Conservation (phyloP, 495 filamentous ascomycete species). For the Xylaria sp. region DNA sequence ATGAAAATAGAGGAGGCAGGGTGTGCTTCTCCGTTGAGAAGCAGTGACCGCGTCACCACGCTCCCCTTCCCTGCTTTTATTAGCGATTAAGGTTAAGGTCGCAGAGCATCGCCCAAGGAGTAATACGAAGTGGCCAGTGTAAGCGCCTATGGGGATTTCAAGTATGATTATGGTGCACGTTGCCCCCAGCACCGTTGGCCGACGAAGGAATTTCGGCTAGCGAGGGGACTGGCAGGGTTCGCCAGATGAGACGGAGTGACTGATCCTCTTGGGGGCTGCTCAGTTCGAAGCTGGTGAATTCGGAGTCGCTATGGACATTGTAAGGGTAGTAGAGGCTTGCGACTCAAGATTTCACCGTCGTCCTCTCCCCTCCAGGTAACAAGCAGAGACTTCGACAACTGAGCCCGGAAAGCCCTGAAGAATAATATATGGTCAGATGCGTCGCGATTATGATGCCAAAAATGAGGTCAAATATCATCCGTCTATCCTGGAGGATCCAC, state of each 20-base stretch:
- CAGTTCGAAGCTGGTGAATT: constrained; percentile 8
- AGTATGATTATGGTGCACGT: background rate
- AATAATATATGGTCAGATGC: constrained; percentile 16
- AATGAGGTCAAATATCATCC: constrained; percentile 21
- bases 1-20: constrained; percentile 2
- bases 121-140: background rate
- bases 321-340: background rate
- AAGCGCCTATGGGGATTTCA: background rate
- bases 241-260: constrained; percentile 10
- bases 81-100: background rate
- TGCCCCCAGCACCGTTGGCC: background rate
- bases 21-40: constrained; percentile 15
- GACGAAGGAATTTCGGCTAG: constrained; percentile 19
- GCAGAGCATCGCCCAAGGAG: constrained; percentile 11
- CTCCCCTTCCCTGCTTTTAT: constrained; percentile 6
- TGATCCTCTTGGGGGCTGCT: constrained; percentile 16
- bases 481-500: constrained; percentile 26
- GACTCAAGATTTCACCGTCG: background rate
- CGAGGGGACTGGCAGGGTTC: constrained; percentile 13
- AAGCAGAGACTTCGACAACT: background rate
- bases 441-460: constrained; percentile 16
- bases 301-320: constrained; percentile 8
- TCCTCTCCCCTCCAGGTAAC: background rate
- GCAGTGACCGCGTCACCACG: background rate
- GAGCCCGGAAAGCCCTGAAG: background rate